Evolutionary conservation across 768 basidiomycete species (phyloP), one percentile per base, ranked within the genome.

Genomic region (Russula griseocarnosa): DNA sequence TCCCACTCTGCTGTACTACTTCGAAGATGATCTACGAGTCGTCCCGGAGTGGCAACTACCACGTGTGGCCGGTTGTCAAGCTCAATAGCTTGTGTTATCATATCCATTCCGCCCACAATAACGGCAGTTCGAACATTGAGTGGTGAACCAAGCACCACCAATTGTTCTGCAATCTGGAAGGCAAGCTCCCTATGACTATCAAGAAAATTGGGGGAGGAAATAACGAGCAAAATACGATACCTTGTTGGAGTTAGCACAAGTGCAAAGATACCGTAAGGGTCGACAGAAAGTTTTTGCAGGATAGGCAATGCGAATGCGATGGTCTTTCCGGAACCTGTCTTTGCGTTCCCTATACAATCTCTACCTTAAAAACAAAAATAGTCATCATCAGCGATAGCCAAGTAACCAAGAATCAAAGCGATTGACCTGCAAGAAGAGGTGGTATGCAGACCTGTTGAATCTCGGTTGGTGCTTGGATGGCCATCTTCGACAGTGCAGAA

Each of bases 301-400:
- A 98, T 98, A 5, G 97, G 97, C 6, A 98, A 75, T 1, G 96
- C 97, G 69, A 99, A 99, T 0, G 97, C 95, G 63, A 99, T 86
- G 0, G 97, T 99, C 77, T 99, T 99, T 70, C 96, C 96, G 2
- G 92, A 94, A 58, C 97, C 97, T 0, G 97, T 99, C 77, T 98
- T 95, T 1, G 97, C 94, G 67, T 96, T 94, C 11, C 97, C 97
- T 63, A 99, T 92, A 74, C 95, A 98, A 74, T 99, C 96, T 71
- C 88, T 83, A 44, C 96, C 96, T 93, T 75, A 34, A 66, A 58
- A 54, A 55, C 36, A 66, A 58, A 54, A 55, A 36, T 50, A 26
- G 42, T 18, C 24, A 22, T 47, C 61, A 51, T 75, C 70, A 73
- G 62, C 30, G 54, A 30, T 40, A 13, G 3, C 13, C n/a, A 16